Percentiles rank a stretch among this genome's conserved stretches.
phyloP scores from a whole-genome alignment of 768 basidiomycete genomes.

The Mycena metata region DNA sequence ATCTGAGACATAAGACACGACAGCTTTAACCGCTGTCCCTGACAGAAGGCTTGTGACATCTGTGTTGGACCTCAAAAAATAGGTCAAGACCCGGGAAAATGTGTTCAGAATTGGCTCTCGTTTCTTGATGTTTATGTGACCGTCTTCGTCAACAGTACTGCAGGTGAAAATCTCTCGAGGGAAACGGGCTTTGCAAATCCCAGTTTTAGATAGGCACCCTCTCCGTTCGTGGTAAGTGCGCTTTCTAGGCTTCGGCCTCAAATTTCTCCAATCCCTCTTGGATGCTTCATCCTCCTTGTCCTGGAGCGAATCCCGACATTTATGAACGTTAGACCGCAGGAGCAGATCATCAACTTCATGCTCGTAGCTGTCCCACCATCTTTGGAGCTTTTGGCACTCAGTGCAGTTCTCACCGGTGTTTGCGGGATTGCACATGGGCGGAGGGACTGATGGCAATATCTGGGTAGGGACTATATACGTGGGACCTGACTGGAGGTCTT shows the following conservation, averaged over 20 bases:
- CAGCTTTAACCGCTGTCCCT: constrained; percentile 19
- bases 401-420: too few species aligned
- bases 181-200: constrained; percentile 43
- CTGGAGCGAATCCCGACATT: not conserved
- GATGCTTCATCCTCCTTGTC: not conserved
- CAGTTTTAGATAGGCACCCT: constrained; percentile 25
- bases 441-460: too few species aligned
- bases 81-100: not conserved
- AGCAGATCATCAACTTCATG: too few species aligned
- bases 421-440: too few species aligned
- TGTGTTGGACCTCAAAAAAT: constrained; percentile 16
- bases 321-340: too few species aligned
- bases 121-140: constrained; percentile 26
- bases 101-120: not conserved
- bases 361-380: too few species aligned
- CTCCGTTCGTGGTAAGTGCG: constrained; percentile 1
- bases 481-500: too few species aligned
- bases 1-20: constrained; percentile 16
- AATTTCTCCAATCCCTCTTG: constrained; percentile 13
- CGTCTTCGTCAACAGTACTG: constrained; percentile 43
- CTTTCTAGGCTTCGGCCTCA: constrained; percentile 15
- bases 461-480: too few species aligned
- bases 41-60: constrained; percentile 22
- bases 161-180: constrained; percentile 36
- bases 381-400: too few species aligned